Conservation (phyloP, 2,329 filamentous ascomycete genomes). For the Botrytis byssoidea region DNA sequence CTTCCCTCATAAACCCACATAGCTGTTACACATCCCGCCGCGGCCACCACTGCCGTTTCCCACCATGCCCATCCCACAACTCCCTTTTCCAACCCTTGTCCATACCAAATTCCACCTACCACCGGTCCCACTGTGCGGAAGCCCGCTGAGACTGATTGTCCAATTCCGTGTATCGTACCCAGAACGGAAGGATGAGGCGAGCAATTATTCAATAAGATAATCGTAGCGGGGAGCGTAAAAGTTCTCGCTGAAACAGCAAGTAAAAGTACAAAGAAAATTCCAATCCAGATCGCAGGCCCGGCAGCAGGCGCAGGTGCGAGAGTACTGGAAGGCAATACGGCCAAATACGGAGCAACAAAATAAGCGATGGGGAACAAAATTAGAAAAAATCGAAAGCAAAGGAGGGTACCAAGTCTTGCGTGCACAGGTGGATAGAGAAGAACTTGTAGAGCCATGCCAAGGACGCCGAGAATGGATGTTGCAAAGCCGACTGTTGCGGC, state of each 20-base stretch:
- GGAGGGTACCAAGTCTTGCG: slow-evolving; percentile 61
- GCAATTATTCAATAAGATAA: slow-evolving; percentile 60
- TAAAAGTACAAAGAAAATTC: slow-evolving; percentile 52
- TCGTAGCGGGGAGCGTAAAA: slow-evolving; percentile 56
- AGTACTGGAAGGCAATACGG: slow-evolving; percentile 44
- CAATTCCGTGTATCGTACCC: slow-evolving; percentile 58
- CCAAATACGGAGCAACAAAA: slow-evolving; percentile 64
- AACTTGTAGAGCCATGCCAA: slow-evolving; percentile 68
- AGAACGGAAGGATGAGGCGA: slow-evolving; percentile 55
- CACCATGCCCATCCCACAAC: slow-evolving; percentile 58
- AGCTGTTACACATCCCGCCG: slow-evolving; percentile 3
- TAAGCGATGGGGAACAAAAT: slow-evolving; percentile 68
- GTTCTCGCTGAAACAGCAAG: slow-evolving; percentile 59
- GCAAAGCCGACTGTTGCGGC: slow-evolving; percentile 65
- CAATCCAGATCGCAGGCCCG: slow-evolving; percentile 54
- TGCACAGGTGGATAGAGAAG: slow-evolving; percentile 67
- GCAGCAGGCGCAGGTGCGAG: slow-evolving; percentile 41
- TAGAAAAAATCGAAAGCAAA: slow-evolving; percentile 64
- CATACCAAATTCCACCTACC: slow-evolving; percentile 53
- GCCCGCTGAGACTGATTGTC: slow-evolving; percentile 53
- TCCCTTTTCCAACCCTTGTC: slow-evolving; percentile 51
- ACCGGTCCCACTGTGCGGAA: slow-evolving; percentile 57
- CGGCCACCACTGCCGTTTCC: slow-evolving; percentile 38
- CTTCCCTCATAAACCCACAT: slow-evolving; percentile 21
- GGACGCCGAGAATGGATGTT: slow-evolving; percentile 65